Conservation (phyloP, 441 rosid species). For the Melastoma candidum region DNA sequence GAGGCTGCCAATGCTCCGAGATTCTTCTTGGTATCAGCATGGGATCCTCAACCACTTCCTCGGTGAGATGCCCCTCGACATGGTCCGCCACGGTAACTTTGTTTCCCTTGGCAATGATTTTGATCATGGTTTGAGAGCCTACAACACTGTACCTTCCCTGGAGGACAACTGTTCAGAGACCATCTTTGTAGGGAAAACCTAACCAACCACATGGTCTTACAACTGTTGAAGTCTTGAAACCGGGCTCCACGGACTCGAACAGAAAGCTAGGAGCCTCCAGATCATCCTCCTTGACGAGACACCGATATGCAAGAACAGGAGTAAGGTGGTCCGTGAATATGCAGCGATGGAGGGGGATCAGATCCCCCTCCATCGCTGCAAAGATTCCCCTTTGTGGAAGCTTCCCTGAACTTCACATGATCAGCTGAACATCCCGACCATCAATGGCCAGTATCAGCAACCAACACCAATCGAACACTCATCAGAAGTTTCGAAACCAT, state of each 20-base stretch:
- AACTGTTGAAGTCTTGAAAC: neutral
- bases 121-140: constrained; percentile 1
- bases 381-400: constrained; percentile 2
- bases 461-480: neutral
- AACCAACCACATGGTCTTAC: neutral
- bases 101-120: constrained; percentile 3
- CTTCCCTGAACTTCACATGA: constrained; percentile 8
- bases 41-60: constrained; percentile 9
- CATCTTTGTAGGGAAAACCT: neutral
- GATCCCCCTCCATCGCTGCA: too few species aligned
- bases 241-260: constrained; percentile 4
- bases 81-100: constrained; percentile 4
- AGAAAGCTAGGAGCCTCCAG: constrained; percentile 9
- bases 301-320: constrained; percentile 5
- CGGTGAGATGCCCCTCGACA: constrained; percentile 3
- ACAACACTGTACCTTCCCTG: constrained; percentile 7
- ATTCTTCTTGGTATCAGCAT: constrained; percentile 8
- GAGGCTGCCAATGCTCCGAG: constrained; percentile 5
- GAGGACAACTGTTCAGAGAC: neutral
- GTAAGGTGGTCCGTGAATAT: constrained; percentile 8
- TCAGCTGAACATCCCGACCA: constrained; percentile 5
- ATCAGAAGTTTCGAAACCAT: neutral
- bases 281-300: constrained; percentile 6
- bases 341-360: constrained; percentile 5
- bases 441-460: neutral